phyloP scores from a whole-genome alignment of 306 rosid species.

The Oxytropis ochrocephala region DNA sequence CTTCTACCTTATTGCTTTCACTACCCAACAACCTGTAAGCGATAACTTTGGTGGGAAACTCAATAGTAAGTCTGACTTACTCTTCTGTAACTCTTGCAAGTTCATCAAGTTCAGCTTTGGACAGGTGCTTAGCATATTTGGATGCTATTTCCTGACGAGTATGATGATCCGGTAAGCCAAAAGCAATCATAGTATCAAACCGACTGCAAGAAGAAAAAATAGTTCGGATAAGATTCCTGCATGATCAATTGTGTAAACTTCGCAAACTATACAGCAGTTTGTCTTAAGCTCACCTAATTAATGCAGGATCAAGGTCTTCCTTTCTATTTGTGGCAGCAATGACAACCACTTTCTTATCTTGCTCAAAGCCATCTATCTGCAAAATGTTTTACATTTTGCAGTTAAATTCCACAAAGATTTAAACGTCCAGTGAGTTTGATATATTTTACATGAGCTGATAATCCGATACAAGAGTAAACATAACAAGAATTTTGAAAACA shows the following conservation, averaged over 20 bases:
- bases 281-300: slow-evolving; percentile 50
- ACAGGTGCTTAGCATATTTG: slow-evolving; percentile 74
- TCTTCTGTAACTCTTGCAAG: slow-evolving; percentile 30
- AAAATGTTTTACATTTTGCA: not conserved
- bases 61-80: slow-evolving; percentile 19
- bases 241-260: not conserved
- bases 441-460: not conserved
- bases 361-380: slow-evolving; percentile 98
- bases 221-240: not conserved
- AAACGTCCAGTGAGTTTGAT: not conserved
- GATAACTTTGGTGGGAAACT: not conserved
- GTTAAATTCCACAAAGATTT: slow-evolving; percentile 1
- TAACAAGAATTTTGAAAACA: not conserved
- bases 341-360: slow-evolving; percentile 80
- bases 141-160: slow-evolving; percentile 73
- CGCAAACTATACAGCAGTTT: slow-evolving; percentile 1
- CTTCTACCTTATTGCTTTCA: not conserved
- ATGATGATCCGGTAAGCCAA: slow-evolving; percentile 69
- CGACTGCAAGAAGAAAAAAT: slow-evolving; percentile 42
- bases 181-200: slow-evolving; percentile 69
- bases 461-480: not conserved
- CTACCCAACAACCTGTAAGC: not conserved
- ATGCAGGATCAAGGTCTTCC: slow-evolving; percentile 91
- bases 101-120: slow-evolving; percentile 30
- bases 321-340: slow-evolving; percentile 95